These are phyloP conservation scores for Saccharomycopsis fibuligera DNA, from an alignment of 805 yeast genomes.

Conservation along the genomic window DNA sequence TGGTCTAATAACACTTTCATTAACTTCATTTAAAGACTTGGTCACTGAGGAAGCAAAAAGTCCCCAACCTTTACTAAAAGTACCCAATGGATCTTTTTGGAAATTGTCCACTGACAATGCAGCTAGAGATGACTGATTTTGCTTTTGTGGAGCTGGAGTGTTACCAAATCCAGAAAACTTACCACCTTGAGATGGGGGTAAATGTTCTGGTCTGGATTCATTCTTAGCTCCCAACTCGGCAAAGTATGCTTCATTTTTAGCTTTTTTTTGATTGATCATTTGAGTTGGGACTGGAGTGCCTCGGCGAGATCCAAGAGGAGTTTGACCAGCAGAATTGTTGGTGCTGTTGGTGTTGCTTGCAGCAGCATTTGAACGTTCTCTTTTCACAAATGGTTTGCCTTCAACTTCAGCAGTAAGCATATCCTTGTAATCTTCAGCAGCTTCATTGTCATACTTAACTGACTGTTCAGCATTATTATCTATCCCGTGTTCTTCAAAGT, in stretches of 20 bases:
- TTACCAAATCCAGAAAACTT: constrained; percentile 89
- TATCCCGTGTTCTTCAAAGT: constrained; percentile 66
- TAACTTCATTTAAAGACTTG: constrained; percentile 78
- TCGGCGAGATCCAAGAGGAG: constrained; percentile 23
- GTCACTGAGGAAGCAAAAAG: constrained; percentile 80
- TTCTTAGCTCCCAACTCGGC: constrained; percentile 72
- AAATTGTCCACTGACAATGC: constrained; percentile 60
- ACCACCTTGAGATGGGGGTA: constrained; percentile 94
- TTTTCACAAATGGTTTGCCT: constrained; percentile 62
- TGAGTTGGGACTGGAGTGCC: constrained; percentile 26
- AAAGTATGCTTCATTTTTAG: constrained; percentile 75
- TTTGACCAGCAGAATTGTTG: background rate
- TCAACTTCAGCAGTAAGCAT: constrained; percentile 69
- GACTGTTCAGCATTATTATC: constrained; percentile 49
- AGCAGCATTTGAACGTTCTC: constrained; percentile 39
- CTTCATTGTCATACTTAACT: constrained; percentile 76
- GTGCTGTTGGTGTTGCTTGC: background rate
- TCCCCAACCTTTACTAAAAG: constrained; percentile 91
- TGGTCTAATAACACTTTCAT: constrained; percentile 88
- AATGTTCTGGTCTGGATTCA: constrained; percentile 61
- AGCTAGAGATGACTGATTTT: constrained; percentile 39
- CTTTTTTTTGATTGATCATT: no score
- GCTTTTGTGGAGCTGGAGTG: constrained; percentile 47
- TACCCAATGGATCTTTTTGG: constrained; percentile 84
- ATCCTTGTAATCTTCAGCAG: constrained; percentile 88